These are phyloP conservation scores for Sarocladium strictum DNA, from an alignment of 2,329 filamentous ascomycete genomes.

Conservation along the genomic window DNA sequence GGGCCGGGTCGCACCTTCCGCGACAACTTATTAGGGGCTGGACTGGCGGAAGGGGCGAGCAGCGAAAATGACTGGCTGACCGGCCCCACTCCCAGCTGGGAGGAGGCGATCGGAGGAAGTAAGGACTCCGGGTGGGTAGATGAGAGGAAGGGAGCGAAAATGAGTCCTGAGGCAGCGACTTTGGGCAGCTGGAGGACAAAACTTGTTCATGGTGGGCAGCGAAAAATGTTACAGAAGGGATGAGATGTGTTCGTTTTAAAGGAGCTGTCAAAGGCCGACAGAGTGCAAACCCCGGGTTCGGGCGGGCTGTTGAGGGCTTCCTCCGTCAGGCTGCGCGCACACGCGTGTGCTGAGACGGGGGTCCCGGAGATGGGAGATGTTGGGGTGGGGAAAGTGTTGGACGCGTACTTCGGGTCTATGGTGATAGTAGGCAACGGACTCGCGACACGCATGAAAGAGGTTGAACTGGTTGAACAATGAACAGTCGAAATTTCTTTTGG, in stretches of 20 bases:
- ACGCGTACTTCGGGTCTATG: neutral
- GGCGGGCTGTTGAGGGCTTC: neutral
- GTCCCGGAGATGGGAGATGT: neutral
- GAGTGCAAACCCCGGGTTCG: neutral
- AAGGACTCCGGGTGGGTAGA: constrained; percentile 3
- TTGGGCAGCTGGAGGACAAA: neutral
- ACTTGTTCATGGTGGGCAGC: too few relatives aligned
- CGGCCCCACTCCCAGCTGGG: constrained; percentile 6
- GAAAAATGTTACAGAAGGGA: too few relatives aligned
- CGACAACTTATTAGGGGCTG: constrained; percentile 7
- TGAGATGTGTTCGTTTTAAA: too few relatives aligned
- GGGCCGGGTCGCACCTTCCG: constrained; percentile 8
- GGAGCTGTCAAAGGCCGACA: too few relatives aligned
- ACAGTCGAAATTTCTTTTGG: too few relatives aligned
- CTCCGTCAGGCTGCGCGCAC: neutral
- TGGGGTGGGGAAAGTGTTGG: constrained; percentile 7
- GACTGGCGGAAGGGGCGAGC: neutral
- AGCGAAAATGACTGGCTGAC: constrained; percentile 6
- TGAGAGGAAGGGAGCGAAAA: neutral
- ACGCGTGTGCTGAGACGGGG: neutral
- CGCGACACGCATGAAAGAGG: too few relatives aligned
- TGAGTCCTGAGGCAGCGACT: constrained; percentile 3
- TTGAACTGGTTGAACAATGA: too few relatives aligned
- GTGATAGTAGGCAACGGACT: too few relatives aligned
- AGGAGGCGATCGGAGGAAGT: constrained; percentile 8